phyloP scores from a whole-genome alignment of 306 rosid species.

The Benincasa hispida region DNA sequence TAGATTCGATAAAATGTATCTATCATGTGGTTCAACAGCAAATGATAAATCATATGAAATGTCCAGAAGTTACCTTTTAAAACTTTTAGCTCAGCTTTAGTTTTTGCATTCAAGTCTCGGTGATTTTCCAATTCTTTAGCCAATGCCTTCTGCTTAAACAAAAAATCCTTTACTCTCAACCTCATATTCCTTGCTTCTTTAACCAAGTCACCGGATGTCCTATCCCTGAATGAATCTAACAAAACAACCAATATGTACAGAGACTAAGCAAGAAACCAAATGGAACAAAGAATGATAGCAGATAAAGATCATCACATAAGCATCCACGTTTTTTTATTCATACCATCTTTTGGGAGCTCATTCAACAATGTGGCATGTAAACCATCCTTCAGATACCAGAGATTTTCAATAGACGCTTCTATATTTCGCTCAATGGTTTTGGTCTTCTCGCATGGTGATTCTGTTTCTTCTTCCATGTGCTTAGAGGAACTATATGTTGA shows the following conservation, averaged over 20 bases:
- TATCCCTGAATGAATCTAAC: conserved; percentile 45
- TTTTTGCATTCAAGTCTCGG: conserved; percentile 49
- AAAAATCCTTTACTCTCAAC: conserved; percentile 36
- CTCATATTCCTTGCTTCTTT: conserved; percentile 52
- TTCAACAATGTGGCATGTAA: conserved; percentile 30
- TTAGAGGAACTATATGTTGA: conserved; percentile 23
- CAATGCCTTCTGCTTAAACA: conserved; percentile 50
- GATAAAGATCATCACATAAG: background rate
- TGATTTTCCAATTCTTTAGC: conserved; percentile 48
- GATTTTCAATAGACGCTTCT: conserved; percentile 29
- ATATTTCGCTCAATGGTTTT: conserved; percentile 32
- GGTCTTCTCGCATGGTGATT: conserved; percentile 22
- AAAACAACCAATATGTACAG: conserved; percentile 29
- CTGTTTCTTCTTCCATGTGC: conserved; percentile 34
- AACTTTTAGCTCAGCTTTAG: conserved; percentile 42
- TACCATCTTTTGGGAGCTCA: conserved; percentile 56
- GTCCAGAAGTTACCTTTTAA: conserved; percentile 40
- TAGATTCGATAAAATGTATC: background rate
- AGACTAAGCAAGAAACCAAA: conserved; percentile 12
- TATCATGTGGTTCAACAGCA: background rate
- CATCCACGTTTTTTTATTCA: conserved; percentile 12
- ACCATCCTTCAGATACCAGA: conserved; percentile 53
- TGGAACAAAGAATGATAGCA: conserved; percentile 3
- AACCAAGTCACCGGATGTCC: conserved; percentile 25
- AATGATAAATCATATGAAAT: background rate